Evolutionary conservation across 1,284 basidiomycete genomes (phyloP), one percentile per base, ranked within the genome.

Genomic region (Tilletiaria anomala): DNA sequence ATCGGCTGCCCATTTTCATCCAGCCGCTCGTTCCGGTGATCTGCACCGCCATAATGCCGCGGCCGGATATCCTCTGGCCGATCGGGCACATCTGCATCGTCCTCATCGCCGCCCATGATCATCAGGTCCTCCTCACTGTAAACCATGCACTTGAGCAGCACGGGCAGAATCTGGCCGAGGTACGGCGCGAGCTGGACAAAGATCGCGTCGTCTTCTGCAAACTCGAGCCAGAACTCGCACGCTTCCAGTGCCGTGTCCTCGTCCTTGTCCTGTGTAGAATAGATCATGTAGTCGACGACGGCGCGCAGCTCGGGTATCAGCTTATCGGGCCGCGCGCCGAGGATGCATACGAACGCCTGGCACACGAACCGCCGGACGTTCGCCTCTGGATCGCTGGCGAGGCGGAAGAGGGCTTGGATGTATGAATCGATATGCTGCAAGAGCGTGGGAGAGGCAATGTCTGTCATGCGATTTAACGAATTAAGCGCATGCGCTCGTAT

Each of bases 211-310:
- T 96, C 87, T 68, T 99, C 93, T 14, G 93, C 88, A 63, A 99
- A 97, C 1, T 91, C 94, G 50, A 99, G 76, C 93, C 93, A 97
- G 70, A 99, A 97, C 73, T 99, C 93, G 75, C 88, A 94, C 11
- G 93, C 93, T 71, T 93, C 87, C 36, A 69, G 53, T 18, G 61
- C 59, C 23, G 65, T 61, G 34, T 66, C 63, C 36, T 65, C 59
- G 68, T 96, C 84, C 70, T 83, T 80, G 73, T 96, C 91, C 69
- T 89, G 86, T 8, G 87, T 96, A 26, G 87, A 94, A 71, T 89
- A 97, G 31, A 96, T 76, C 84, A 99, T 97, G 71, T 94, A 99
- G 66, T 94, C 87, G 32, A 93, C 89, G 34, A 97, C 87, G 58
- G 87, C 89, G 39, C 73, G 71, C 77, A 99, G 85, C 68, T 96